Evolutionary conservation across 768 basidiomycete species (phyloP), one percentile per base, ranked within the genome.

Genomic region (Tephrocybe sp.): DNA sequence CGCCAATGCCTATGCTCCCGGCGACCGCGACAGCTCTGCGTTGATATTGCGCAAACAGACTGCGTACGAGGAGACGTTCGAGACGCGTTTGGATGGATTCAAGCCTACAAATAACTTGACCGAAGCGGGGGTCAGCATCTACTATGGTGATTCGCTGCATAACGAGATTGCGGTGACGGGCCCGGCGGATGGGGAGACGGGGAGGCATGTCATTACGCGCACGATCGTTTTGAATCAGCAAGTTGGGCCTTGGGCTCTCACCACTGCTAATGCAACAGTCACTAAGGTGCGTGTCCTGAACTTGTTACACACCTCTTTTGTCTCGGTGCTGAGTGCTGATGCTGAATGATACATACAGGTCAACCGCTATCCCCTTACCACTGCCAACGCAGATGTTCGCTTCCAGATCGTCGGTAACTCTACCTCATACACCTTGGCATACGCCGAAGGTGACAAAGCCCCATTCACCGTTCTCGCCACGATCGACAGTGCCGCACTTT

Each of bases 31-130:
- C 54, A 66, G 55, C 33, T 64, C 71, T 0, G 69, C 73, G 0
- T 52, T 73, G 41, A 32, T 74, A 2, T 49, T 74, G 10, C 68
- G 69, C 26, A 72, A 72, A 44, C 72, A 74, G 50, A 65, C 68
- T 13, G 61, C 64, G 13, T 70, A 72, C 45, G 58, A 61, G n/a
- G 71, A 73, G 48, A 62, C 61, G 0, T 73, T 73, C 38, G 71
- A 73, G 52, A 69, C 66, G 14, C 49, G 60, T 17, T 44, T 74
- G 1, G 61, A 68, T 10, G 55, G 36, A 16, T 74, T 74, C 46
- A 33, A 45, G 2, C 65, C 70, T 1, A 51, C 26, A 17, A 62
- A 52, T 14, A 68, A 66, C 39, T 55, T 69, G 16, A 67, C 67
- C 4, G 73, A 74, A 56, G 72, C 72, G 6, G 73, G 73, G 0